Evolutionary conservation across 305 asterid species (phyloP).

Genomic region (Fraxinus velutina): DNA sequence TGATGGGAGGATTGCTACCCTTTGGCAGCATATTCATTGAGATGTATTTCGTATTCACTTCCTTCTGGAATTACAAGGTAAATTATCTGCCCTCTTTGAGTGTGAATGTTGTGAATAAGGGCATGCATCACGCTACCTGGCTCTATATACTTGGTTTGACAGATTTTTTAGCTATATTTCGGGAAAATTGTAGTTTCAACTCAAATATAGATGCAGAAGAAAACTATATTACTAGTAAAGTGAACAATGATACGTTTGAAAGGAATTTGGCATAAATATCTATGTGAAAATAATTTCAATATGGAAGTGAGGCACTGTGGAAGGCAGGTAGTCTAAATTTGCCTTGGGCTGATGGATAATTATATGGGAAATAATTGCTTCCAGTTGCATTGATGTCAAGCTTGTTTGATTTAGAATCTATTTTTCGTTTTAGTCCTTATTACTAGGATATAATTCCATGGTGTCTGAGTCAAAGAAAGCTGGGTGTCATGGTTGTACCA

Average conservation of each 20-base stretch:
- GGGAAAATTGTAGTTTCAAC: neutral
- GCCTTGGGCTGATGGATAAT: neutral
- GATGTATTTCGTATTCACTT: conserved; percentile 50
- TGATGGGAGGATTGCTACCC: conserved; percentile 60
- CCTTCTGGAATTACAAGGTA: conserved; percentile 67
- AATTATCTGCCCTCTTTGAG: neutral
- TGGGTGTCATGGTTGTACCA: neutral
- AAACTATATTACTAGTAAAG: neutral
- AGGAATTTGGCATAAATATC: neutral
- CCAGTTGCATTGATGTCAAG: neutral
- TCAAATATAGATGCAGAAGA: neutral
- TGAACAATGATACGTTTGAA: neutral
- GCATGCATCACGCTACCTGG: neutral
- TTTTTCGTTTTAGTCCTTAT: neutral
- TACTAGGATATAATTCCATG: neutral
- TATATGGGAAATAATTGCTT: neutral
- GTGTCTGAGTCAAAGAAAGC: neutral
- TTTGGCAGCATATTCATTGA: conserved; percentile 60
- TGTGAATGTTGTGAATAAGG: neutral
- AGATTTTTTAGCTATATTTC: neutral
- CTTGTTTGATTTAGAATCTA: neutral
- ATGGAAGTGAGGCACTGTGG: neutral
- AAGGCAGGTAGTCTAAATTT: neutral
- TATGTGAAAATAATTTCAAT: neutral
- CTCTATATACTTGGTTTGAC: neutral